Conservation (phyloP, 1,284 basidiomycete species). For the Cystobasidiaceae sp. region DNA sequence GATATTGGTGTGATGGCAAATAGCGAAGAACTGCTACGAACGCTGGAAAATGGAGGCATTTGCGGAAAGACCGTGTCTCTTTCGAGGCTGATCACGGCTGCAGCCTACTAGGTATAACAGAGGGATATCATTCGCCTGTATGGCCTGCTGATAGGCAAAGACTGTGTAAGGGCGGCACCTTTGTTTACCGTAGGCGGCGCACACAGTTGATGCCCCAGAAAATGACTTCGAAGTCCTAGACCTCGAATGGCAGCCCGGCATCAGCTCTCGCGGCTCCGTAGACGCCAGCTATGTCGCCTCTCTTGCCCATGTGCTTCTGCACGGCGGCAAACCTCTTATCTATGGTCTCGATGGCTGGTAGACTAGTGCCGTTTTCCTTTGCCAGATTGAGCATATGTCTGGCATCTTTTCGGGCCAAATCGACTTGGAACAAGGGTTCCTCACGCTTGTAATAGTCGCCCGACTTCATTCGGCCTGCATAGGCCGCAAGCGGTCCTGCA, state of each 20-base stretch:
- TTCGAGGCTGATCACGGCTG: no score
- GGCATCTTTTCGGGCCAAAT: constrained; percentile 32
- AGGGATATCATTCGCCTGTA: no score
- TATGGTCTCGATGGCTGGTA: constrained; percentile 13
- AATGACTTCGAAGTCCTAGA: no score
- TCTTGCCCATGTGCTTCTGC: constrained; percentile 18
- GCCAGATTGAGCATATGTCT: constrained; percentile 25
- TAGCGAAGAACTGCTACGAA: no score
- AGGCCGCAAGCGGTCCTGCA: constrained; percentile 17
- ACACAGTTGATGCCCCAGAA: no score
- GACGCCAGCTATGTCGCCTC: constrained; percentile 27
- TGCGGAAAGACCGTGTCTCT: no score
- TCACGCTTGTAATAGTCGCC: constrained; percentile 32
- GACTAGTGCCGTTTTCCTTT: constrained; percentile 20
- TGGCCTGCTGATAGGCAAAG: no score
- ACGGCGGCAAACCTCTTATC: constrained; percentile 28
- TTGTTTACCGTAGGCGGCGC: no score
- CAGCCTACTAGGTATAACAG: no score
- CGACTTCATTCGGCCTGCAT: constrained; percentile 24
- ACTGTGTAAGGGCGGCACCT: no score
- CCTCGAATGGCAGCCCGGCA: constrained; percentile 19
- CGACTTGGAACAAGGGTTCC: constrained; percentile 31
- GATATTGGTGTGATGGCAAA: no score
- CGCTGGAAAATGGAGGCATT: no score
- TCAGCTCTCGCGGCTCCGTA: constrained; percentile 23